phyloP scores from a whole-genome alignment of 805 yeast species.

The Metschnikowia sp. region DNA sequence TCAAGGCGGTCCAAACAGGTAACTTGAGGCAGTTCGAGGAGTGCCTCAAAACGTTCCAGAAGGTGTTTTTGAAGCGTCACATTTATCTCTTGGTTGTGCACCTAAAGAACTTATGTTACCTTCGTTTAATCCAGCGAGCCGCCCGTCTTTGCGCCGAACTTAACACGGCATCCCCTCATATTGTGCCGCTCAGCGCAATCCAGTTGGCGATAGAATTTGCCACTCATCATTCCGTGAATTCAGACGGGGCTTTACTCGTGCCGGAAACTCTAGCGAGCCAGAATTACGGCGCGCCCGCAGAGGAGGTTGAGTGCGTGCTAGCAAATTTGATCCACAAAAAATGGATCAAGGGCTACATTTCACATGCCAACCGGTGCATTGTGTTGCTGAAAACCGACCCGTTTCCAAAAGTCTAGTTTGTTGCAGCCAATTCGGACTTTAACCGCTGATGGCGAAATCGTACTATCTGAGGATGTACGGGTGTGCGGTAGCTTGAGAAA shows the following conservation, averaged over 20 bases:
- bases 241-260: background rate
- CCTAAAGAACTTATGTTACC: conserved; percentile 48
- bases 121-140: conserved; percentile 47
- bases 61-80: conserved; percentile 51
- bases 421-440: background rate
- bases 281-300: conserved; percentile 27
- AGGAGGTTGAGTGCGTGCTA: conserved; percentile 64
- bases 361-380: conserved; percentile 68
- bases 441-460: background rate
- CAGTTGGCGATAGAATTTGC: conserved; percentile 39
- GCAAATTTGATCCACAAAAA: conserved; percentile 64
- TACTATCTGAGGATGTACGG: conserved; percentile 12
- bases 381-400: conserved; percentile 75
- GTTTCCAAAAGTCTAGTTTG: conserved; percentile 47
- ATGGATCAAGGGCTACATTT: conserved; percentile 72
- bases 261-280: conserved; percentile 1
- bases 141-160: conserved; percentile 19
- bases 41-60: conserved; percentile 43
- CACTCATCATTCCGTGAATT: background rate
- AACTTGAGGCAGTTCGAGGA: conserved; percentile 51
- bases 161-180: conserved; percentile 28
- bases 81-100: conserved; percentile 58
- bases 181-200: conserved; percentile 40
- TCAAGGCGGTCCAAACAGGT: conserved; percentile 50
- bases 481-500: conserved; percentile 5